Evolutionary conservation across 2,329 filamentous ascomycete species (phyloP), one percentile per base, ranked within the genome.

Genomic region (Fusarium sp.): DNA sequence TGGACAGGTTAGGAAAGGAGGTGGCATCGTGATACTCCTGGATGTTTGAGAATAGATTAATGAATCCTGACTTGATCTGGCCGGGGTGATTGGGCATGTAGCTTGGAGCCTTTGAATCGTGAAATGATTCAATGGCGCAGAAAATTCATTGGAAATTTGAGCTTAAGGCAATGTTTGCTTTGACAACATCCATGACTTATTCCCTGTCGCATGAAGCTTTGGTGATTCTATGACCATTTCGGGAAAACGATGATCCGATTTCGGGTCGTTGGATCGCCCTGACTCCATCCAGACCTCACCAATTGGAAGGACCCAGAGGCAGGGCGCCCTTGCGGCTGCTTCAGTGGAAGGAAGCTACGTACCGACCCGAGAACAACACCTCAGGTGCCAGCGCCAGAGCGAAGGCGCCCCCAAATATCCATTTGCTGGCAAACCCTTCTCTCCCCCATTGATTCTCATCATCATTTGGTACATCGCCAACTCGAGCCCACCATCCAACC

Each of bases 1-100:
- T 93, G 74, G 89, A 91, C 79, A 88, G 86, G 75, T 79, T 93
- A 67, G 91, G 91, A 10, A 84, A 83, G 65, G 91, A 93, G 80
- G 85, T 89, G 35, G 75, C 82, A 29, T 81, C 80, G 59, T 83
- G 57, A 79, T 77, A 63, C 46, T 40, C 29, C 20, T 24, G 27
- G 14, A 35, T 38, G 38, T 49, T 60, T 60, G 67, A 51, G 49
- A 77, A 73, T 69, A 75, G 69, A 74, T 56, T 77, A 74, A 79
- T 76, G 57, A 55, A 66, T 61, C 35, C 27, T 33, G 38, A 42
- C 14, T 31, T 24, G 29, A 17, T 12, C 40, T n/a, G 46, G 46
- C 10, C 24, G 8, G 24, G 27, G 27, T 20, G 46, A 31, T 31
- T 53, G 27, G 10, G 27, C 46, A 20, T 31, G 46, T 27, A 49